phyloP scores from a whole-genome alignment of 2,329 filamentous ascomycete species.

The Nannizzia gypsea region DNA sequence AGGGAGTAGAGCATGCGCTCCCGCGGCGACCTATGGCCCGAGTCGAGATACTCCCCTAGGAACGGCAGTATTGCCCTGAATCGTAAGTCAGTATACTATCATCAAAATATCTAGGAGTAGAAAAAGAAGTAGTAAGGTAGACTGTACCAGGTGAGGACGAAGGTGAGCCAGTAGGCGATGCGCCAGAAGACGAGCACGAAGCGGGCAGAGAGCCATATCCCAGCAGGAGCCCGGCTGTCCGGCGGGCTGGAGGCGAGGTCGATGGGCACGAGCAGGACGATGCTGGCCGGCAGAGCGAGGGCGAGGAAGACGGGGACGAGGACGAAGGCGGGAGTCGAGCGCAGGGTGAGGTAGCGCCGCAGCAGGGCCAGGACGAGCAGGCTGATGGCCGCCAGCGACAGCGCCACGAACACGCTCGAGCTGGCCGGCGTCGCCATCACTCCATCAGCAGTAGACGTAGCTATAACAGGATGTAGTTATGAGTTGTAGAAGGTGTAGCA shows the following conservation, averaged over 20 bases:
- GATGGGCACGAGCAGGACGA: slow-evolving; percentile 85
- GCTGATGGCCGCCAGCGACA: slow-evolving; percentile 63
- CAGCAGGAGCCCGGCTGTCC: slow-evolving; percentile 59
- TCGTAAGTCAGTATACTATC: slow-evolving; percentile 5
- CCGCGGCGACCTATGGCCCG: slow-evolving; percentile 78
- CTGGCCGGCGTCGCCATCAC: slow-evolving; percentile 45
- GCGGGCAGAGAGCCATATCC: slow-evolving; percentile 74
- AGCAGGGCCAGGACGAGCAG: slow-evolving; percentile 69
- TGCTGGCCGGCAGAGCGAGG: slow-evolving; percentile 82
- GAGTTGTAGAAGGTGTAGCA: not conserved
- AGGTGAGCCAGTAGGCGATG: slow-evolving; percentile 95
- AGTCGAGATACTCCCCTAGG: slow-evolving; percentile 87
- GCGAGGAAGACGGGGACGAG: slow-evolving; percentile 89
- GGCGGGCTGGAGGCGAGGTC: slow-evolving; percentile 80
- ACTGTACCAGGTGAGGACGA: slow-evolving; percentile 76
- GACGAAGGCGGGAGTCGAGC: slow-evolving; percentile 80
- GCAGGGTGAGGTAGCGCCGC: slow-evolving; percentile 79
- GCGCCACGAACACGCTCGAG: slow-evolving; percentile 64
- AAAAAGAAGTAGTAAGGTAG: not conserved
- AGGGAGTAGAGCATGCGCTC: slow-evolving; percentile 74
- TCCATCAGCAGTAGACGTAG: not conserved
- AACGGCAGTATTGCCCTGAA: slow-evolving; percentile 76
- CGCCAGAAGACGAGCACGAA: slow-evolving; percentile 81
- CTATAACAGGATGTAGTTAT: not conserved
- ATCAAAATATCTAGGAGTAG: slow-evolving; percentile 4